Percentiles rank a stretch among this genome's conserved stretches.
Evolutionary conservation across 495 filamentous ascomycete genomes (phyloP).

Genomic region (Penicillium crystallinum): DNA sequence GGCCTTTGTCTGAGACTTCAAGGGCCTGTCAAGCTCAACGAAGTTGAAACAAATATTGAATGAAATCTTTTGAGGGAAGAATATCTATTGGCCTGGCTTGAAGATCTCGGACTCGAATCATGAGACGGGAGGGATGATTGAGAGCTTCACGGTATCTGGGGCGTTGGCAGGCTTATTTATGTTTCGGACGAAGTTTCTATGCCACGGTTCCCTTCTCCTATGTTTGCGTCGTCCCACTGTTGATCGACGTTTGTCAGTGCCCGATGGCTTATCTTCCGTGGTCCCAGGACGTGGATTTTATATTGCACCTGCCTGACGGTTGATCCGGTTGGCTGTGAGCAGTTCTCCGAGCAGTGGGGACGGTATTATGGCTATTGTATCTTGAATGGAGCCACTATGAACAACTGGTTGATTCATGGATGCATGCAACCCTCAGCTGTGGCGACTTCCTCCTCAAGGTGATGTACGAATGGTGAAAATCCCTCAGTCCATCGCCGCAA

Average conservation of each 20-base stretch:
- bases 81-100: constrained; percentile 23
- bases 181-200: constrained; percentile 33
- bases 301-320: constrained; percentile 25
- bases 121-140: constrained; percentile 35
- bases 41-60: constrained; percentile 28
- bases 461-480: constrained; percentile 36
- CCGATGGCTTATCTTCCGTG: constrained; percentile 38
- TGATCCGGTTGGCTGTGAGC: constrained; percentile 35
- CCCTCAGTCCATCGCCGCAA: constrained; percentile 35
- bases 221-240: constrained; percentile 24
- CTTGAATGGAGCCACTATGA: constrained; percentile 31
- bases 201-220: constrained; percentile 17
- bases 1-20: constrained; percentile 20
- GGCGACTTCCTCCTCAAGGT: constrained; percentile 28
- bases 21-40: constrained; percentile 9
- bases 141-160: constrained; percentile 24
- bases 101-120: constrained; percentile 16
- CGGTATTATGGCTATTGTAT: constrained; percentile 33
- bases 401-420: constrained; percentile 36
- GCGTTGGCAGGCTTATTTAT: constrained; percentile 43
- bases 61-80: constrained; percentile 15
- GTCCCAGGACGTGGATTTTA: constrained; percentile 28
- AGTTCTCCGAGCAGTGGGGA: constrained; percentile 33
- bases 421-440: constrained; percentile 41
- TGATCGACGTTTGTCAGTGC: constrained; percentile 36